Evolutionary conservation across 2,329 filamentous ascomycete species (phyloP).

Genomic region (Aspergillus sp.): DNA sequence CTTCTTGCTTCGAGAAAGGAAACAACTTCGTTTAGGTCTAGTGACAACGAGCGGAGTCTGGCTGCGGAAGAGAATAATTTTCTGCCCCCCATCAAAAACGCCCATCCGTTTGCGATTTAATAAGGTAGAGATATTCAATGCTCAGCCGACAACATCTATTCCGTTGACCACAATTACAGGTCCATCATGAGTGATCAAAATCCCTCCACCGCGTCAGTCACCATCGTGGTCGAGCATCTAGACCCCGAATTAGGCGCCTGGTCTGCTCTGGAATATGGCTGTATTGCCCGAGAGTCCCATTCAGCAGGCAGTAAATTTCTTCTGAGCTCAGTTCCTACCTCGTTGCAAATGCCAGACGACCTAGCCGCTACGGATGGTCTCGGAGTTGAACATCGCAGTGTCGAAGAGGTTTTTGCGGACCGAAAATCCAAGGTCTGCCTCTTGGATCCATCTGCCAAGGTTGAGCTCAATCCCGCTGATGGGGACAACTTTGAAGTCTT

Average conservation of each 20-base stretch:
- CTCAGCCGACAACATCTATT: not conserved
- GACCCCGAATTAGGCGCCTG: constrained; percentile 91
- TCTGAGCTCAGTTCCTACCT: constrained; percentile 74
- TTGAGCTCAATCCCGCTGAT: constrained; percentile 82
- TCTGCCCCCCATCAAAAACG: not conserved
- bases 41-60: not conserved
- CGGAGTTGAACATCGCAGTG: constrained; percentile 70
- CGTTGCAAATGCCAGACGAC: constrained; percentile 60
- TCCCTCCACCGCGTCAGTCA: constrained; percentile 52
- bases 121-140: not conserved
- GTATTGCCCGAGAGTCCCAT: constrained; percentile 80
- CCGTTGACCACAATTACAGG: not conserved
- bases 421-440: constrained; percentile 79
- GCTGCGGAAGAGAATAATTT: not conserved
- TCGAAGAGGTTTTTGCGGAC: constrained; percentile 76
- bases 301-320: constrained; percentile 68
- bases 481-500: constrained; percentile 83
- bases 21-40: not conserved
- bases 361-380: constrained; percentile 64
- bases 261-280: constrained; percentile 89
- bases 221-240: constrained; percentile 93
- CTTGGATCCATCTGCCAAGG: constrained; percentile 78
- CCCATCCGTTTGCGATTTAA: not conserved
- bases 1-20: not conserved
- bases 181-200: constrained; percentile 26